Evolutionary conservation across 306 rosid species (phyloP).

Genomic region (Begonia peltatifolia): DNA sequence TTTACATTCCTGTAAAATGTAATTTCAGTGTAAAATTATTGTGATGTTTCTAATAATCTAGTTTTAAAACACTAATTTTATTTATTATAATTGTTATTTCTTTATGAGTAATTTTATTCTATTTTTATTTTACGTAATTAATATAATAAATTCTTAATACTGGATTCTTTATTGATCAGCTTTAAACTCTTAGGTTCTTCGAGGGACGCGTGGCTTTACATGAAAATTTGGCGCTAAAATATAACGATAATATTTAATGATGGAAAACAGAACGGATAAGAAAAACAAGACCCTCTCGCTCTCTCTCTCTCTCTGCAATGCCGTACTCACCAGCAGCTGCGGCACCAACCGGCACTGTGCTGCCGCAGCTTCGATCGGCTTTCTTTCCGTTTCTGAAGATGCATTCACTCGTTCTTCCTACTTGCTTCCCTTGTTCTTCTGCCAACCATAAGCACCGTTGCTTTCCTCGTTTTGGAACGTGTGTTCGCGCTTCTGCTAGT

Average conservation of each 20-base stretch:
- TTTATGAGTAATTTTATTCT: too few relatives aligned
- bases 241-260: background rate
- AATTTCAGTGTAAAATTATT: too few relatives aligned
- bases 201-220: too few relatives aligned
- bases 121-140: too few relatives aligned
- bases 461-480: constrained; percentile 5
- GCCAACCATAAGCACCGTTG: constrained; percentile 10
- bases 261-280: constrained; percentile 6
- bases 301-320: constrained; percentile 14
- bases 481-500: constrained; percentile 16
- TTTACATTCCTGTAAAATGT: too few relatives aligned
- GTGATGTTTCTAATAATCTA: too few relatives aligned
- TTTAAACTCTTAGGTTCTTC: too few relatives aligned
- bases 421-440: constrained; percentile 2
- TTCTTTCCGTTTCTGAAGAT: constrained; percentile 10
- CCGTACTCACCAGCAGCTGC: constrained; percentile 14
- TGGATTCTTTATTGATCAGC: too few relatives aligned
- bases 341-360: constrained; percentile 5
- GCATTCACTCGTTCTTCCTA: constrained; percentile 15
- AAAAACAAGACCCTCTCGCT: constrained; percentile 1
- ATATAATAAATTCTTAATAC: too few relatives aligned
- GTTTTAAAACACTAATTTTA: too few relatives aligned
- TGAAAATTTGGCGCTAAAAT: too few relatives aligned
- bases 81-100: too few relatives aligned
- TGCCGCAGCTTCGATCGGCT: constrained; percentile 19